A percentile compares a stretch with the other conserved stretches of the same genome.
These are phyloP conservation scores for Camellia japonica DNA, from an alignment of 148 eudicot species.

Conservation along the genomic window DNA sequence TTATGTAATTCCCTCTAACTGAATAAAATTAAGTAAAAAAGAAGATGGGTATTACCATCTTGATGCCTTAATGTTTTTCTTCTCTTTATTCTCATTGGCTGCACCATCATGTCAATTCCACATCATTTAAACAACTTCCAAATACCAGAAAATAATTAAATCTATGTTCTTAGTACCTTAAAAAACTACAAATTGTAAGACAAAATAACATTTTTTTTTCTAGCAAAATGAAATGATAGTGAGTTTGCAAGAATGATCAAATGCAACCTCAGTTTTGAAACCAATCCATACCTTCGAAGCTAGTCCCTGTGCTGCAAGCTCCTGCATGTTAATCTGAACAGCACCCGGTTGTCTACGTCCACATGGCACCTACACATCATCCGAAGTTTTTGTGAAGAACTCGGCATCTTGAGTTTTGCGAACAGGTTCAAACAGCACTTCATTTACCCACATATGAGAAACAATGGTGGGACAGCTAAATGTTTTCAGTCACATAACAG, in stretches of 20 bases:
- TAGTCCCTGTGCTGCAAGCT: constrained; percentile 68
- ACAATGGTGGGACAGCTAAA: background rate
- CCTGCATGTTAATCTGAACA: constrained; percentile 77
- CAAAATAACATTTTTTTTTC: too few species aligned
- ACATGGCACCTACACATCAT: constrained; percentile 69
- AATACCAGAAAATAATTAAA: too few species aligned
- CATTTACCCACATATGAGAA: constrained; percentile 48
- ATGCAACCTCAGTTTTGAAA: background rate
- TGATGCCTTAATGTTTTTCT: too few species aligned
- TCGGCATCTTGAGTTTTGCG: constrained; percentile 90
- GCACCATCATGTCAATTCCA: too few species aligned
- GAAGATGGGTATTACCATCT: too few species aligned
- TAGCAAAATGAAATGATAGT: background rate
- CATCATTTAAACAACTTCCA: too few species aligned
- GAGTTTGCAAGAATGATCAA: too few species aligned
- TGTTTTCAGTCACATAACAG: background rate
- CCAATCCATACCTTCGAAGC: constrained; percentile 55
- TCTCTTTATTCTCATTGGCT: too few species aligned
- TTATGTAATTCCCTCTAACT: too few species aligned
- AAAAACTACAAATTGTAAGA: too few species aligned
- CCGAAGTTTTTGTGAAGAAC: constrained; percentile 53
- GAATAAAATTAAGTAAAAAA: too few species aligned
- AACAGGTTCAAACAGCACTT: constrained; percentile 81
- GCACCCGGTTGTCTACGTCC: constrained; percentile 77
- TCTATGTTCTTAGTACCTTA: too few species aligned